Evolutionary conservation across 176 grass and related monocot species (phyloP).

Genomic region (Rhipidocladum racemiflorum): DNA sequence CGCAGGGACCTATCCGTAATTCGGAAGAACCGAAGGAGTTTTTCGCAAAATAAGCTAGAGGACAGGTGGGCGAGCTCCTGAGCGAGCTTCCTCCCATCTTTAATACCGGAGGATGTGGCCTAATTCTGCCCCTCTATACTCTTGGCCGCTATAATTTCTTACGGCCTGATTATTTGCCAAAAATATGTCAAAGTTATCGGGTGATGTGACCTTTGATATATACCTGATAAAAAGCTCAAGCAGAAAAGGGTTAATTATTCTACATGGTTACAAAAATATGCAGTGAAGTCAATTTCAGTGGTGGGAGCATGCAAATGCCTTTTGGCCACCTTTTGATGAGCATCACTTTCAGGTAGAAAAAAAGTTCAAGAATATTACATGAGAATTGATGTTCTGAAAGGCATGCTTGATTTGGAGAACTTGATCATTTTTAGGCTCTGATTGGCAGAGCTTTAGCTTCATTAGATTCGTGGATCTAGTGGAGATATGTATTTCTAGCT

Average conservation of each 20-base stretch:
- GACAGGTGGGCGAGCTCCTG: no score
- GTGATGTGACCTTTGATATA: neutral
- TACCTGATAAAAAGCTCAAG: neutral
- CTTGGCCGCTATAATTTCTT: neutral
- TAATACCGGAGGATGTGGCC: no score
- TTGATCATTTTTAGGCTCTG: neutral
- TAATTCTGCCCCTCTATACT: neutral
- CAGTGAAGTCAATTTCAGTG: neutral
- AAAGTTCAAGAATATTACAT: neutral
- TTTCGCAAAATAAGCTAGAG: no score
- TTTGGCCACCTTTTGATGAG: neutral
- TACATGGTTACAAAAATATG: neutral
- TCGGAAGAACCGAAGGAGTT: no score
- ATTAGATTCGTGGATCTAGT: no score
- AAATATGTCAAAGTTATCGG: neutral
- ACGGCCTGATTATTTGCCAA: neutral
- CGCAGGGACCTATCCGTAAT: no score
- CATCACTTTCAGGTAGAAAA: neutral
- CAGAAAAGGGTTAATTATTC: neutral
- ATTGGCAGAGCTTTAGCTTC: no score
- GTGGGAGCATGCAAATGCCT: neutral
- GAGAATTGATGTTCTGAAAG: neutral
- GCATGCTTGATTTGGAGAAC: neutral
- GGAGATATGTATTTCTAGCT: no score
- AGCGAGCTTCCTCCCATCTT: no score